phyloP scores from a whole-genome alignment of 2,329 filamentous ascomycete species.

The Fusarium cicatricum region DNA sequence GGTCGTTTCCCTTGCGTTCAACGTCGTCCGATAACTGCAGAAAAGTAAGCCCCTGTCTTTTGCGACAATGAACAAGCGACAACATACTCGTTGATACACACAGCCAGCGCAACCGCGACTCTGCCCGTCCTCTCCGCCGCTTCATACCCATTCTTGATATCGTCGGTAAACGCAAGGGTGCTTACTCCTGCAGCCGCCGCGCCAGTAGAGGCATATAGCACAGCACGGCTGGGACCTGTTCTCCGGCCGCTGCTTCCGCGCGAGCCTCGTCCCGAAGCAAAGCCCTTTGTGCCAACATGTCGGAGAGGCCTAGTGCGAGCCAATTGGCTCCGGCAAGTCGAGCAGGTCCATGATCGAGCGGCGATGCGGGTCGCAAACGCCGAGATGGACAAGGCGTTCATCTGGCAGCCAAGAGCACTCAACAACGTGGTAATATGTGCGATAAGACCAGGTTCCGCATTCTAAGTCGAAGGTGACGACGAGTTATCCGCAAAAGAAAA shows the following conservation, averaged over 20 bases:
- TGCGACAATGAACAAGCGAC: not conserved
- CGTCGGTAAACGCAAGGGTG: conserved; percentile 65
- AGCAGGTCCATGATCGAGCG: conserved; percentile 57
- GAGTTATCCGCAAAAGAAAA: not conserved
- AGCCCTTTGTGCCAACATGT: conserved; percentile 39
- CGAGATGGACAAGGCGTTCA: conserved; percentile 54
- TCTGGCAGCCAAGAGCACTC: conserved; percentile 40
- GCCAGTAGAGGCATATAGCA: conserved; percentile 61
- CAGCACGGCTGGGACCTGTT: conserved; percentile 41
- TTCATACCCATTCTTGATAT: conserved; percentile 79
- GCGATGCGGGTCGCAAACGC: conserved; percentile 50
- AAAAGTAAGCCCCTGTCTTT: conserved; percentile 5
- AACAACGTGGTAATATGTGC: conserved; percentile 15
- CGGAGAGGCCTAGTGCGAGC: conserved; percentile 43
- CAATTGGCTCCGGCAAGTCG: conserved; percentile 54
- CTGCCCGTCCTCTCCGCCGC: conserved; percentile 80
- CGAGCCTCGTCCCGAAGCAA: conserved; percentile 43
- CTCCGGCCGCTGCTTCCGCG: conserved; percentile 31
- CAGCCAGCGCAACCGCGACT: conserved; percentile 75
- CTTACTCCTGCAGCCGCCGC: conserved; percentile 59
- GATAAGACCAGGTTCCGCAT: conserved; percentile 30
- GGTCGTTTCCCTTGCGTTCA: conserved; percentile 72
- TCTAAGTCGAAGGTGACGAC: conserved; percentile 22
- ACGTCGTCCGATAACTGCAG: conserved; percentile 81
- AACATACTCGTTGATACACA: conserved; percentile 87